Evolutionary conservation across 2,329 filamentous ascomycete genomes (phyloP).

Genomic region (Blastomyces emzantsi): DNA sequence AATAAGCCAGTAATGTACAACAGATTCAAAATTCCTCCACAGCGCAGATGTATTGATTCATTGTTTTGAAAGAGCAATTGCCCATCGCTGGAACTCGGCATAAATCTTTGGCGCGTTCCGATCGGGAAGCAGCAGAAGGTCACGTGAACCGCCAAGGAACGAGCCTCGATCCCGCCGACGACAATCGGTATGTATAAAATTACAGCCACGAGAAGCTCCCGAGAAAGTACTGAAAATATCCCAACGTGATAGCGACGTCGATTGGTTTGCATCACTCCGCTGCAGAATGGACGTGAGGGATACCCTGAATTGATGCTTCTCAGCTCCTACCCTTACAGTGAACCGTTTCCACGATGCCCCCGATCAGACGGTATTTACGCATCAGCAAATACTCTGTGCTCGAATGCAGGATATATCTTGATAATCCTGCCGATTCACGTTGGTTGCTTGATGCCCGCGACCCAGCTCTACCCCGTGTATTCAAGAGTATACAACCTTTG

Average conservation of each 20-base stretch:
- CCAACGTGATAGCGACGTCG: not conserved
- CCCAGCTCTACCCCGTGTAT: slow-evolving; percentile 69
- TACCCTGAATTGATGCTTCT: not conserved
- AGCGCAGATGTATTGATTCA: not conserved
- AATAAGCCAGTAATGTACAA: not conserved
- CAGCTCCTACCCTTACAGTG: not conserved
- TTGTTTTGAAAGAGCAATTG: not conserved
- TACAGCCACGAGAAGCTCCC: not conserved
- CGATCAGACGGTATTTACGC: slow-evolving; percentile 77
- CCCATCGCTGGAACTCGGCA: no score
- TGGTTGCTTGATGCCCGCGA: slow-evolving; percentile 76
- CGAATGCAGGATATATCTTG: slow-evolving; percentile 94
- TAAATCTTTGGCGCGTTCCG: no score
- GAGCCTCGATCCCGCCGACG: not conserved
- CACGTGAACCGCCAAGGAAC: not conserved
- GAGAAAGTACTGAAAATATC: not conserved
- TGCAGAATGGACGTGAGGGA: not conserved
- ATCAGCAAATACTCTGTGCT: slow-evolving; percentile 90
- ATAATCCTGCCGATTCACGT: slow-evolving; percentile 73
- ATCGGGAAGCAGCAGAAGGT: no score
- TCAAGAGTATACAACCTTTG: slow-evolving; percentile 73
- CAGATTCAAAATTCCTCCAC: not conserved
- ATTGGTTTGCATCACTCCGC: not conserved
- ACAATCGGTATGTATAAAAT: not conserved
- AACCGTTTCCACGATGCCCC: slow-evolving; percentile 54